phyloP scores from a whole-genome alignment of 208 protist genomes.

The Acanthamoeba castellanii region DNA sequence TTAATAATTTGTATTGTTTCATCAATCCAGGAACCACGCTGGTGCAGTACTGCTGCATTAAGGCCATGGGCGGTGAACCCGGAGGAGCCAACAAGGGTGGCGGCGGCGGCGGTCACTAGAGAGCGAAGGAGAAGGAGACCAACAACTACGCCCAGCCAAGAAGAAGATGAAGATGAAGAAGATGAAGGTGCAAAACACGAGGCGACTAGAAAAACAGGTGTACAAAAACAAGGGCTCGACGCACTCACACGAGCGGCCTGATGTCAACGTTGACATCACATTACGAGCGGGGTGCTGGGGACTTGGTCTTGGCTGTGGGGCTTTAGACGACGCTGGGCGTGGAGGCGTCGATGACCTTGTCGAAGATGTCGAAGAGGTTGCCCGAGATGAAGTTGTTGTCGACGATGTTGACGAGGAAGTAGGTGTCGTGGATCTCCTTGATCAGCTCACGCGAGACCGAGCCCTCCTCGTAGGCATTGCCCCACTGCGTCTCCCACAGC shows the following conservation, averaged over 20 bases:
- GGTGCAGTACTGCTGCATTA: constrained; percentile 31
- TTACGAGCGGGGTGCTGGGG: background rate
- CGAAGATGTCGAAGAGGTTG: constrained; percentile 84
- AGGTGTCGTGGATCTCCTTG: constrained; percentile 84
- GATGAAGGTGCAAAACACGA: background rate
- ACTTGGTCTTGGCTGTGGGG: background rate
- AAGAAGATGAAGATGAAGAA: background rate
- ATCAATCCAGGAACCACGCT: background rate
- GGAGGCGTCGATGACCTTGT: constrained; percentile 47
- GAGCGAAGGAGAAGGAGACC: too few species aligned
- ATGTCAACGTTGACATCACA: too few species aligned
- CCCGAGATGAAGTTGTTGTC: constrained; percentile 90
- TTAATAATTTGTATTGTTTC: background rate
- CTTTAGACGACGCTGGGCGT: background rate
- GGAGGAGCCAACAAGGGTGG: background rate
- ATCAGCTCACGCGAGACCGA: constrained; percentile 58
- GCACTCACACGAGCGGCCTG: background rate
- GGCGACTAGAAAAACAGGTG: background rate
- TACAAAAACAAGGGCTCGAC: background rate
- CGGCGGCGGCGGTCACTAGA: too few species aligned
- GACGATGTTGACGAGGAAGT: constrained; percentile 89
- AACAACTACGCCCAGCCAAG: background rate
- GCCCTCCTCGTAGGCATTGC: constrained; percentile 76
- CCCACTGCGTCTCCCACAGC: constrained; percentile 88
- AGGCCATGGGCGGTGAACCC: background rate